Base-by-base conservation (phyloP, 2,329 filamentous ascomycete genomes). In the Cadophora malorum region DNA sequence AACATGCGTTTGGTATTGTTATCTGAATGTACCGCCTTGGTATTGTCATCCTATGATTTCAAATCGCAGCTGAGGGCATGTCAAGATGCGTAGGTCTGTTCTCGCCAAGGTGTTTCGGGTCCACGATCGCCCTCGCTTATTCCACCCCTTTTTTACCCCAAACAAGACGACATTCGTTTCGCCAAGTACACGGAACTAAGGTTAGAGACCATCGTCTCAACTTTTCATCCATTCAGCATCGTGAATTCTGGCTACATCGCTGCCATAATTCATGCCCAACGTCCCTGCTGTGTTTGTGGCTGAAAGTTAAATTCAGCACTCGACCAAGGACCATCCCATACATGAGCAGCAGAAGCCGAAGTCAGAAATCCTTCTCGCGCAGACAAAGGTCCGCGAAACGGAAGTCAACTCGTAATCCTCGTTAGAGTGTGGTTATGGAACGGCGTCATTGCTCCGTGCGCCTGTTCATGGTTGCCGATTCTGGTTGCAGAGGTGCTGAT, bases 121-220 rank as follows among this genome's bases (percentile, higher is more conserved):
- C 41, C 56, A 38, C 21, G 33, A 23, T 59, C 12, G 21, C n/a
- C n/a, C n/a, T 59, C 56, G 56, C 56, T 59, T 59, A 59, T 45
- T 4, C 35, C 12, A 7, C 35, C 33, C 33, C 56, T 12, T 21
- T 45, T 41, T 28, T 59, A 59, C 56, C 21, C 35, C 56, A 59
- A 59, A 59, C 56, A 59, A 59, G 56, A 59, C 56, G 12, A 41
- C 56, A 41, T 41, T 41, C 35, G 56, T 59, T 59, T 59, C 56
- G 56, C 35, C 56, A 25, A 25, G 33, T 12, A 23, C 56, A 23
- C 55, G 33, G 14, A 9, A 41, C 56, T 2, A 41, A 19, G 38
- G 33, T 45, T 16, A 41, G 35, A 59, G 23, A 59, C 56, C 35
- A 41, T 59, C 56, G 56, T 59, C 56, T 59, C 55, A 41, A 45